These are phyloP conservation scores for Mrakia gelida DNA, from an alignment of 768 basidiomycete genomes.

Conservation along the genomic window DNA sequence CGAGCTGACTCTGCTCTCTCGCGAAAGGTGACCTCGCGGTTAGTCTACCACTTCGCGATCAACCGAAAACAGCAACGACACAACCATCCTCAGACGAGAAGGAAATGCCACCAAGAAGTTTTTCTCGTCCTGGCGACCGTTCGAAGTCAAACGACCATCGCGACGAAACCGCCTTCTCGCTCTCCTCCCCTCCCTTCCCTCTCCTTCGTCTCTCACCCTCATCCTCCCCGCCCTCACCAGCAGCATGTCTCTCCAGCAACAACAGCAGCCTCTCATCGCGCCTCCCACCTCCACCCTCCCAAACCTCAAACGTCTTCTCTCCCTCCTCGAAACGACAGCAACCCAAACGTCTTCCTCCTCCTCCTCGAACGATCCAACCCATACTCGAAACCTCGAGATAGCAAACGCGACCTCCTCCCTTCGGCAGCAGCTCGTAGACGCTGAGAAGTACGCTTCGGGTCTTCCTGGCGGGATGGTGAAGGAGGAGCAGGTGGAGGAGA, in stretches of 20 bases:
- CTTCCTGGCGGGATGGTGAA: conserved; percentile 10
- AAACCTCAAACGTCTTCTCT: not conserved
- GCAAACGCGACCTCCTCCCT: not conserved
- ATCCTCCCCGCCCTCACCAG: not conserved
- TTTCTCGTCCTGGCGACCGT: too few relatives aligned
- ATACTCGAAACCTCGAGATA: not conserved
- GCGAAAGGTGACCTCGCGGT: too few relatives aligned
- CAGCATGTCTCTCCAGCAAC: not conserved
- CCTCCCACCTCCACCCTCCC: conserved; percentile 3
- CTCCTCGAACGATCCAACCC: not conserved
- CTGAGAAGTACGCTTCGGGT: not conserved
- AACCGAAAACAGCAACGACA: too few relatives aligned
- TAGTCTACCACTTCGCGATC: too few relatives aligned
- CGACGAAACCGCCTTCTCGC: not conserved
- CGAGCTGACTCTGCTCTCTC: too few relatives aligned
- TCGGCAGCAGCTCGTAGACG: not conserved
- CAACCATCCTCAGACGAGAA: too few relatives aligned
- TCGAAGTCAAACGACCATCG: not conserved
- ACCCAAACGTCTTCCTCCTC: not conserved
- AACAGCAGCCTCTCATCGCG: not conserved
- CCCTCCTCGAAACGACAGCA: conserved; percentile 1
- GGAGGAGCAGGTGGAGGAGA: conserved; percentile 12
- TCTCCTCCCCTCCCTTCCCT: not conserved
- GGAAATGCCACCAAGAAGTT: too few relatives aligned
- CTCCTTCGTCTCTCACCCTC: not conserved